Percentiles rank a stretch among this genome's conserved stretches.
Evolutionary conservation across 768 basidiomycete genomes (phyloP).

Genomic region (Mycena crocata): DNA sequence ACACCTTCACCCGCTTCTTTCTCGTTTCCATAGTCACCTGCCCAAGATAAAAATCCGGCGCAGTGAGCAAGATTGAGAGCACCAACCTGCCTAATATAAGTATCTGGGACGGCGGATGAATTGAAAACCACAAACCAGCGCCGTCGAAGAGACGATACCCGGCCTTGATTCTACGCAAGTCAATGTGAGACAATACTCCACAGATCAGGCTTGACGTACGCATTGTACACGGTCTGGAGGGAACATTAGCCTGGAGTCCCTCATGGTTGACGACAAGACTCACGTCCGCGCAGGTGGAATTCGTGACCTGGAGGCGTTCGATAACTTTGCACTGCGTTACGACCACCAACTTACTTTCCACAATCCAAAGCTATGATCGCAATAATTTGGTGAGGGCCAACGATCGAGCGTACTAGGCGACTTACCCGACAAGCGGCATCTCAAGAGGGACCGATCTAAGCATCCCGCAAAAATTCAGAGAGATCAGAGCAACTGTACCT

Average conservation of each 20-base stretch:
- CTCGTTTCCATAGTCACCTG: constrained; percentile 72
- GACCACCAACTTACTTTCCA: constrained; percentile 66
- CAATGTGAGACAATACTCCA: neutral
- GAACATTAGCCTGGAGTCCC: neutral
- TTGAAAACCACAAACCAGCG: constrained; percentile 73
- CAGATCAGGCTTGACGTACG: constrained; percentile 40
- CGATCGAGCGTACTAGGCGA: constrained; percentile 14
- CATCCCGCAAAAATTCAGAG: neutral
- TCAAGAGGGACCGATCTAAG: constrained; percentile 37
- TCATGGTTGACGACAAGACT: constrained; percentile 28
- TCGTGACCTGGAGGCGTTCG: constrained; percentile 61
- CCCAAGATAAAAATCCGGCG: neutral
- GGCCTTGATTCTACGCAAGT: constrained; percentile 70
- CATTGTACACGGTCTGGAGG: constrained; percentile 79
- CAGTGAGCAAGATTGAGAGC: constrained; percentile 39
- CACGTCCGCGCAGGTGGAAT: constrained; percentile 70
- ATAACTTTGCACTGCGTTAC: constrained; percentile 48
- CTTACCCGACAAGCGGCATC: constrained; percentile 82
- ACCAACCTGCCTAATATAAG: constrained; percentile 47
- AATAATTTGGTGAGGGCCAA: neutral
- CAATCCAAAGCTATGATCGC: constrained; percentile 69
- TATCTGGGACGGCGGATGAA: neutral
- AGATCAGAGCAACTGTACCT: constrained; percentile 51
- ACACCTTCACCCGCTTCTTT: constrained; percentile 84
- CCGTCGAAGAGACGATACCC: constrained; percentile 91